phyloP scores from a whole-genome alignment of 768 basidiomycete species.

The Cystobasidium ongulense region DNA sequence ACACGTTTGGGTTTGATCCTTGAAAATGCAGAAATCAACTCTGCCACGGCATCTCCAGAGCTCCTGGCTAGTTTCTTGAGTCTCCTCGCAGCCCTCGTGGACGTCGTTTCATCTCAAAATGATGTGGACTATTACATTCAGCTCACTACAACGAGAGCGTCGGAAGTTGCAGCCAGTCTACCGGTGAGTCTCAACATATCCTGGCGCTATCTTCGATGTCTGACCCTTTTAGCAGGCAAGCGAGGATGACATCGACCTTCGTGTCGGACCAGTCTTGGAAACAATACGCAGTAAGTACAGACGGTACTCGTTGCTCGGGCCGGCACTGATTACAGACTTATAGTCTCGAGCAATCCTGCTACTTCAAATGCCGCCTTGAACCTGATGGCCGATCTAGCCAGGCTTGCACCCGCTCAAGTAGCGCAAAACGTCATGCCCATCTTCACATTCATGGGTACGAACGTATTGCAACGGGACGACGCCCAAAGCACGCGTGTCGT shows the following conservation, averaged over 20 bases:
- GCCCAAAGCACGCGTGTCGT: conserved; percentile 90
- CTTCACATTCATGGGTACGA: conserved; percentile 99
- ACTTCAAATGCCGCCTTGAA: conserved; percentile 87
- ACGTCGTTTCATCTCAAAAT: conserved; percentile 28
- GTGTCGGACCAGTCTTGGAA: conserved; percentile 37
- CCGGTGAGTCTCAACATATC: too few species aligned
- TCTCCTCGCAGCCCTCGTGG: conserved; percentile 36
- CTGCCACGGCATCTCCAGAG: conserved; percentile 17
- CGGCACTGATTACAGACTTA: background rate
- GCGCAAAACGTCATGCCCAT: conserved; percentile 94
- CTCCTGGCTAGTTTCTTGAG: conserved; percentile 37
- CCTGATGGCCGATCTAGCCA: conserved; percentile 72
- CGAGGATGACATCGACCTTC: conserved; percentile 6
- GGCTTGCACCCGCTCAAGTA: conserved; percentile 78
- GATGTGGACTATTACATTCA: conserved; percentile 38
- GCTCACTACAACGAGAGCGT: conserved; percentile 34
- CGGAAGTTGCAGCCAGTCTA: conserved; percentile 31
- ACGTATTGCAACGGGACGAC: conserved; percentile 92
- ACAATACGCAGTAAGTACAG: conserved; percentile 39
- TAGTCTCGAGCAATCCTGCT: conserved; percentile 83
- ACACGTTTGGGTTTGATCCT: background rate
- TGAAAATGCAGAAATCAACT: conserved; percentile 33
- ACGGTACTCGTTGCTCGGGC: conserved; percentile 26
- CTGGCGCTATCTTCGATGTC: background rate
- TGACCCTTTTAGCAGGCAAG: background rate